Evolutionary conservation across 176 grass and related monocot species (phyloP).

Genomic region (Aegilops umbellulata): DNA sequence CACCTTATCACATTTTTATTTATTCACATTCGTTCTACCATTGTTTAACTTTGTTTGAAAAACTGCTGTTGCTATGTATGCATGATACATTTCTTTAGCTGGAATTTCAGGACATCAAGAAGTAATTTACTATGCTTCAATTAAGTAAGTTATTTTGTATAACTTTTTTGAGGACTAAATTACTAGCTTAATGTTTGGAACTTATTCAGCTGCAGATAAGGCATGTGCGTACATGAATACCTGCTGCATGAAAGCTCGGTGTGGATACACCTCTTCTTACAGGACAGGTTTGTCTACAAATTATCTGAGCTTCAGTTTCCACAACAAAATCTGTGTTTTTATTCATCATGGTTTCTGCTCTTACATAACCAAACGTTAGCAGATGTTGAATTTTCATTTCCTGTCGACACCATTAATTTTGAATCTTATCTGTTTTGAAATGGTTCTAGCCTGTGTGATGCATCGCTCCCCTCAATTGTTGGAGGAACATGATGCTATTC

Average conservation of each 20-base stretch:
- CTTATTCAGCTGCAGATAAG: slow-evolving; percentile 48
- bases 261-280: slow-evolving; percentile 41
- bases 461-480: too few species aligned
- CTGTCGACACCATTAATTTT: too few species aligned
- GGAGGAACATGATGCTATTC: too few species aligned
- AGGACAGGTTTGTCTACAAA: slow-evolving; percentile 47
- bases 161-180: slow-evolving; percentile 8
- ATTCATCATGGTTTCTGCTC: neutral
- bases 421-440: too few species aligned
- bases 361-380: too few species aligned
- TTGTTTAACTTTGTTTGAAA: neutral
- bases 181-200: slow-evolving; percentile 14
- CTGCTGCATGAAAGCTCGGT: slow-evolving; percentile 78
- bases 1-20: neutral
- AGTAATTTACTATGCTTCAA: slow-evolving; percentile 24
- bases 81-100: slow-evolving; percentile 84
- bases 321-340: neutral
- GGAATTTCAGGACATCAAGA: slow-evolving; percentile 32
- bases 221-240: slow-evolving; percentile 86
- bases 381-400: too few species aligned
- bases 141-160: slow-evolving; percentile 18
- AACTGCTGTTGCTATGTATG: slow-evolving; percentile 24
- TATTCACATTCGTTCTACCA: neutral
- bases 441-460: too few species aligned
- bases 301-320: neutral